A percentile compares a stretch with the other conserved stretches of the same genome.
Conservation (phyloP, 257 asterid genomes). For the Solanum tarapatanum region DNA sequence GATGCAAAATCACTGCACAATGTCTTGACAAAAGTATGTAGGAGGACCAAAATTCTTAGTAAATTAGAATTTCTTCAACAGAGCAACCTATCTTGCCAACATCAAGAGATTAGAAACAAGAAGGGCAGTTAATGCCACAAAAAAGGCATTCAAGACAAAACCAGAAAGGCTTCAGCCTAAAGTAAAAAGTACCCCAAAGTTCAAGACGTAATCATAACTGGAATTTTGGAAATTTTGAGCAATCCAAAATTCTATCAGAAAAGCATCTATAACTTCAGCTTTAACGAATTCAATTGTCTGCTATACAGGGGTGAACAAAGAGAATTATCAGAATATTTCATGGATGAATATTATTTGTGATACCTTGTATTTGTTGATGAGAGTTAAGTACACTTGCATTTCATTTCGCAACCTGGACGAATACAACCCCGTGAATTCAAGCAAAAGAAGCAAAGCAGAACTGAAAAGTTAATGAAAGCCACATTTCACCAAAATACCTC, state of each 20-base stretch:
- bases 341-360: background rate
- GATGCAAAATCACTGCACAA: background rate
- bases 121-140: background rate
- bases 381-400: conserved; percentile 48
- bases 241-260: background rate
- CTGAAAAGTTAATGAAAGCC: background rate
- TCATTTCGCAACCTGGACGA: conserved; percentile 47
- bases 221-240: background rate
- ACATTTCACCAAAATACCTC: conserved; percentile 38
- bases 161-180: background rate
- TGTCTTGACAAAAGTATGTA: background rate
- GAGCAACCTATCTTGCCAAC: background rate
- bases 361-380: conserved; percentile 44
- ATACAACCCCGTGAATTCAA: background rate
- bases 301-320: background rate
- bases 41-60: background rate
- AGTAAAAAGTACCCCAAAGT: background rate
- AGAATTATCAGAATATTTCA: background rate
- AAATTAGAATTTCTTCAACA: background rate
- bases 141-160: background rate
- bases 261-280: background rate
- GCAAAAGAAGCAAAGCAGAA: background rate
- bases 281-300: background rate
- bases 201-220: background rate
- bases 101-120: background rate